These are phyloP conservation scores for Melanomma pulvis-pyrius DNA, from an alignment of 495 filamentous ascomycete species.

Conservation along the genomic window DNA sequence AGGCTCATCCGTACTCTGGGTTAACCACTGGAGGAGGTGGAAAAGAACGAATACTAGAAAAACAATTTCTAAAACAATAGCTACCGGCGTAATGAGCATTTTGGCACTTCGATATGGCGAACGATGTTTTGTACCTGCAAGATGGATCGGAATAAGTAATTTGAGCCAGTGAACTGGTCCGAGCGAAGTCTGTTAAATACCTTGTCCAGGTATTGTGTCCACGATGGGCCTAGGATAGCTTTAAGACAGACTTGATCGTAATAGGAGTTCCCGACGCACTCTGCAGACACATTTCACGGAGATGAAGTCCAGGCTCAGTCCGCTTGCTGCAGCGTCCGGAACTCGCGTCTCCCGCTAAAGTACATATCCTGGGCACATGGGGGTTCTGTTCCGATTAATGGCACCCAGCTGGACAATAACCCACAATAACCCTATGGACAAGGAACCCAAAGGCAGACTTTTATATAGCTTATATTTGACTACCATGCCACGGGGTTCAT, in stretches of 20 bases:
- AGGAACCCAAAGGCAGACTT: neutral
- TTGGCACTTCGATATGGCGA: neutral
- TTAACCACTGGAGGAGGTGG: slow-evolving; percentile 1
- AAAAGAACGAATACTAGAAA: slow-evolving; percentile 5
- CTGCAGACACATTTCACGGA: neutral
- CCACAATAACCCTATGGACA: neutral
- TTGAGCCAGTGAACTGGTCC: neutral
- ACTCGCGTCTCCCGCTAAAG: neutral
- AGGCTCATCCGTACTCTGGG: neutral
- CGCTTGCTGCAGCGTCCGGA: neutral
- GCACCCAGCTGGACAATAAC: neutral
- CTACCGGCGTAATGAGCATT: neutral
- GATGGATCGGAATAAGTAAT: neutral
- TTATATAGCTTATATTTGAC: neutral
- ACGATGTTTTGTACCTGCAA: neutral
- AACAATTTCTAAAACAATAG: neutral
- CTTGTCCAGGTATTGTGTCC: neutral
- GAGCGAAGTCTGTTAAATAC: slow-evolving; percentile 1
- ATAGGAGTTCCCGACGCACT: neutral
- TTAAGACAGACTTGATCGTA: neutral
- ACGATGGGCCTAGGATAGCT: neutral
- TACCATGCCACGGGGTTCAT: neutral
- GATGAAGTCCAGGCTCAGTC: neutral
- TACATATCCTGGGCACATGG: slow-evolving; percentile 1
- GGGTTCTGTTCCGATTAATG: neutral